Evolutionary conservation across 148 eudicot genomes (phyloP).

Genomic region (Selenicereus undatus): DNA sequence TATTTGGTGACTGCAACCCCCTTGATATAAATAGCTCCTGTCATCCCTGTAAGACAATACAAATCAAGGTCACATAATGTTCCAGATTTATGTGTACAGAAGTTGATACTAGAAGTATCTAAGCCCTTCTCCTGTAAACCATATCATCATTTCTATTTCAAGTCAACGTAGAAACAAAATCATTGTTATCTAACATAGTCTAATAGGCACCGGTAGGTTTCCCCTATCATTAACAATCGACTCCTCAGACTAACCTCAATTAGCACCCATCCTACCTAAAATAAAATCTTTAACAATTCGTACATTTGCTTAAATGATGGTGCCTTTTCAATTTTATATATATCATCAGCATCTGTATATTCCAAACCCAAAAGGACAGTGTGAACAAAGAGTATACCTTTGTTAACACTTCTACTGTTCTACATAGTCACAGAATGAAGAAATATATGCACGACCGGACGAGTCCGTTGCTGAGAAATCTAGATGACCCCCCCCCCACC

Average conservation of each 20-base stretch:
- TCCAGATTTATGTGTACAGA: not conserved
- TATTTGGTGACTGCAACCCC: slow-evolving; percentile 88
- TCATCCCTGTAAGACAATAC: slow-evolving; percentile 61
- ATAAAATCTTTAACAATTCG: not conserved
- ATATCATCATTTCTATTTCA: not conserved
- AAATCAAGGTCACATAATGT: not conserved
- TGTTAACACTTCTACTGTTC: not conserved
- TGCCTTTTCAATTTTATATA: not conserved
- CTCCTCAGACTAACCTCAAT: not conserved
- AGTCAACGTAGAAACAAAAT: not conserved
- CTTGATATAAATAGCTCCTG: slow-evolving; percentile 92
- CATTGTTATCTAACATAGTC: not conserved
- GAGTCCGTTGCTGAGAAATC: not conserved
- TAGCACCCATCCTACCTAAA: not conserved
- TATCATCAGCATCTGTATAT: no score
- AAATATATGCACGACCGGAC: not conserved
- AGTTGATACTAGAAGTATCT: not conserved
- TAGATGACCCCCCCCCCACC: not conserved
- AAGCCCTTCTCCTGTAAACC: not conserved
- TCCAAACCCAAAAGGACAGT: no score
- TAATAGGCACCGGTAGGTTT: no score
- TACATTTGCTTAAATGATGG: not conserved
- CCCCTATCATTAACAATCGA: no score
- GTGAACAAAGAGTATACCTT: no score
- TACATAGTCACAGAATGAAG: not conserved